Evolutionary conservation across 1,284 basidiomycete species (phyloP).

Genomic region (Fomitopsis palustris): DNA sequence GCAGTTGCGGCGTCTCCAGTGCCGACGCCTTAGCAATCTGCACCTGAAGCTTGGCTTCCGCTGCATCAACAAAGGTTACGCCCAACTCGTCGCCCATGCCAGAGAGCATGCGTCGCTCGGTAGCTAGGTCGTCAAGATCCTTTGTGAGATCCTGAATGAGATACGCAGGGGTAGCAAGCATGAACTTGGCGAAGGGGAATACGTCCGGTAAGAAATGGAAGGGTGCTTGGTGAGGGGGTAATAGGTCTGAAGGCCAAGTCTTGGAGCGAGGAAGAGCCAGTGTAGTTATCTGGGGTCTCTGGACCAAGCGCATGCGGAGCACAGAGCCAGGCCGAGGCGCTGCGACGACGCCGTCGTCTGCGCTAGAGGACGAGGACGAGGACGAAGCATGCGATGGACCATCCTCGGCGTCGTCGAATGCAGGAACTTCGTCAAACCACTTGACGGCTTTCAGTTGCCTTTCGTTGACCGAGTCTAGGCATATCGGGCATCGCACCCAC

Average conservation of each 20-base stretch:
- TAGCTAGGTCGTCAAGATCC: slow-evolving; percentile 72
- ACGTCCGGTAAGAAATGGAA: slow-evolving; percentile 97
- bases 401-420: slow-evolving; percentile 36
- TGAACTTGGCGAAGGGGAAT: slow-evolving; percentile 87
- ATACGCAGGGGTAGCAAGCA: slow-evolving; percentile 91
- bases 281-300: slow-evolving; percentile 92
- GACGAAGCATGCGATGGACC: slow-evolving; percentile 37
- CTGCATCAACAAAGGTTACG: slow-evolving; percentile 77
- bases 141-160: slow-evolving; percentile 69
- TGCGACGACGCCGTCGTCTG: slow-evolving; percentile 31
- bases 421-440: slow-evolving; percentile 59
- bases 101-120: slow-evolving; percentile 62
- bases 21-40: slow-evolving; percentile 79
- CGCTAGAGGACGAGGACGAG: slow-evolving; percentile 43
- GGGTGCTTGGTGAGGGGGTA: slow-evolving; percentile 89
- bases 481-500: slow-evolving; percentile 93
- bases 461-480: slow-evolving; percentile 90
- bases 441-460: slow-evolving; percentile 92
- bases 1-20: slow-evolving; percentile 62
- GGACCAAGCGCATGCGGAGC: slow-evolving; percentile 86
- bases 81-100: slow-evolving; percentile 75
- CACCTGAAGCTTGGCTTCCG: slow-evolving; percentile 68
- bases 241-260: slow-evolving; percentile 91
- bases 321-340: slow-evolving; percentile 49
- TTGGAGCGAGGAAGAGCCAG: slow-evolving; percentile 90